Evolutionary conservation across 768 basidiomycete genomes (phyloP).

Genomic region (Tubosaeta sp.): DNA sequence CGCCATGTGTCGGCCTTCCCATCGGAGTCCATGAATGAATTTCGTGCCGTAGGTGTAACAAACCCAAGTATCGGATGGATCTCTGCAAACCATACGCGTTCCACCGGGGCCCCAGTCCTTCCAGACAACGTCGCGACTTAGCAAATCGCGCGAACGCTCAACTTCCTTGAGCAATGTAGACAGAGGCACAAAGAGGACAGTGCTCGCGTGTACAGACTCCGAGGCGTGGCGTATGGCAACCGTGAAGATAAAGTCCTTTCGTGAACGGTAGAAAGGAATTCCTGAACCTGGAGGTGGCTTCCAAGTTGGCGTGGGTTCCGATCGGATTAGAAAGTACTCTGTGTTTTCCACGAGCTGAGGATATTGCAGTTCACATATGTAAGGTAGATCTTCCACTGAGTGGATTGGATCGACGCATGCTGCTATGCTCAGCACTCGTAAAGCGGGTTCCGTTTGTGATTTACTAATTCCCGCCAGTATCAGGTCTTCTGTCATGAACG

Average conservation of each 20-base stretch:
- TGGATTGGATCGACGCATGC: not conserved
- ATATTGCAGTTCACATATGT: constrained; percentile 25
- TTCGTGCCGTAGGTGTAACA: constrained; percentile 35
- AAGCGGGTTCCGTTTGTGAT: constrained; percentile 1
- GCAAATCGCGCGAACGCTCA: constrained; percentile 5
- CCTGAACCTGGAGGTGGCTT: constrained; percentile 4
- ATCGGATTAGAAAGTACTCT: constrained; percentile 27
- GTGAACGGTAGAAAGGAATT: constrained; percentile 22
- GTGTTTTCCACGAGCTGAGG: constrained; percentile 16
- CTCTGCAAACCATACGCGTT: constrained; percentile 27
- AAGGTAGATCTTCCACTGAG: constrained; percentile 13
- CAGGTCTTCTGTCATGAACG: constrained; percentile 32
- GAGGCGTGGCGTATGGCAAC: constrained; percentile 20
- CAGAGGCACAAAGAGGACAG: constrained; percentile 28
- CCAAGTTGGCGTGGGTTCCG: constrained; percentile 32
- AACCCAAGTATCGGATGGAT: constrained; percentile 31
- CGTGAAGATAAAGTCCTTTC: constrained; percentile 31
- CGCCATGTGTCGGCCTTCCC: constrained; percentile 18
- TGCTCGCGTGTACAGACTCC: constrained; percentile 7
- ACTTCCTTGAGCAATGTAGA: constrained; percentile 29
- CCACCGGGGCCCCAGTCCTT: constrained; percentile 29
- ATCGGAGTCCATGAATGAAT: constrained; percentile 25
- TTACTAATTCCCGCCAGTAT: constrained; percentile 19
- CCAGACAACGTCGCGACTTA: constrained; percentile 22
- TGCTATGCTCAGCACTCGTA: constrained; percentile 20